Base-by-base conservation (phyloP, 2,329 filamentous ascomycete genomes). In the Fusarium siculi region DNA sequence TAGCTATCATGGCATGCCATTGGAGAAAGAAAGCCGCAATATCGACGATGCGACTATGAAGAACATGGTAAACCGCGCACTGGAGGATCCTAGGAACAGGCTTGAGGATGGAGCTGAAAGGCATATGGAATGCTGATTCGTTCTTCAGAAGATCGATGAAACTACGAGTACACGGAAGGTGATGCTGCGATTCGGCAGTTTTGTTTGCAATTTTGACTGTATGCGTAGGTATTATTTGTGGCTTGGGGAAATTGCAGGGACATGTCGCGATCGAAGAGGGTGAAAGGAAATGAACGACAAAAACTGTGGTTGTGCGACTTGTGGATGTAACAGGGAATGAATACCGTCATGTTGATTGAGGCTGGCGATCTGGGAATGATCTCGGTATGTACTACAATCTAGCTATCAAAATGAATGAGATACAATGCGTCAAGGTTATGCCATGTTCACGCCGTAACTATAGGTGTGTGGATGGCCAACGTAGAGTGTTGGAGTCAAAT, bases 1-100 rank as follows among this genome's bases (percentile, higher is more conserved):
- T 25, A 25, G 32, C 0, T 62, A 39, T 21, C 0, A 47, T 4
- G 50, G 50, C 10, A 62, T 62, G 50, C 59, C 59, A 32, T 14
- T 1, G 7, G 59, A 62, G 37, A 7, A 39, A 2, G n/a, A 25
- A 7, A 14, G 18, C 9, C 7, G 28, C 9, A 8, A 4, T 7
- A 4, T 53, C 2, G 11, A 14, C 15, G 32, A 52, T 0, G n/a
- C 21, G 4, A 10, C 16, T 10, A 12, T 5, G 19, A 19, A 2
- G 0, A 19, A 2, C 4, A 23, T 59, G 21, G 32, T 25, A 2
- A 0, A 30, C 6, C 36, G 6, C 0, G 57, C 46, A 2, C 37
- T 60, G 5, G 5, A 42, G 18, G 34, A 52, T 25, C 25, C 34
- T 4, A 4, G 23, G 16, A 25, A 3, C 9, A 30, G 30, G 30